Conservation (phyloP, 2,329 filamentous ascomycete genomes). For the Microdochium paspali region DNA sequence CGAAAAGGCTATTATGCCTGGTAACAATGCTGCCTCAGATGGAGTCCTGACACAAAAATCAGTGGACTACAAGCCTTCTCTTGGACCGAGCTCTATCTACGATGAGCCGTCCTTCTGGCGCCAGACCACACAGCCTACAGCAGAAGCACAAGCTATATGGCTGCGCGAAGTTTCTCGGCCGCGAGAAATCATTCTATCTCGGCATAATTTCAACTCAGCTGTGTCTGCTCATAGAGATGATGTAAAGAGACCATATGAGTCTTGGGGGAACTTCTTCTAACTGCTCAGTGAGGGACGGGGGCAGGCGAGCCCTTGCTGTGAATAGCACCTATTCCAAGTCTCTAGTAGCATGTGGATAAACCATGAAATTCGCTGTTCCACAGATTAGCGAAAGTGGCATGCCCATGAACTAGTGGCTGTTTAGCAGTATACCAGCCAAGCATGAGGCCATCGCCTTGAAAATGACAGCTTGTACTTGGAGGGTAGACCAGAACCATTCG, state of each 20-base stretch:
- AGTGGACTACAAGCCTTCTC: background rate
- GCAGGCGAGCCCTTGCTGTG: too few relatives aligned
- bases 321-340: too few relatives aligned
- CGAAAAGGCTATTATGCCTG: background rate
- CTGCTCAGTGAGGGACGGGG: background rate
- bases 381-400: too few relatives aligned
- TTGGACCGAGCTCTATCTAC: background rate
- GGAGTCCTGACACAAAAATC: background rate
- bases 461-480: too few relatives aligned
- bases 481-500: too few relatives aligned
- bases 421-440: too few relatives aligned
- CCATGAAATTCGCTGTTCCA: too few relatives aligned
- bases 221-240: background rate
- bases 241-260: background rate
- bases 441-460: too few relatives aligned
- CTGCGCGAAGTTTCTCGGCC: background rate
- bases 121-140: background rate
- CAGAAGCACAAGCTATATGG: background rate
- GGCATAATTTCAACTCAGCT: background rate
- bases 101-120: background rate
- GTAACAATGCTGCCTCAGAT: background rate
- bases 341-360: too few relatives aligned
- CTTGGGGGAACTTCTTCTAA: background rate
- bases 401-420: too few relatives aligned
- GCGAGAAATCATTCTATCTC: background rate